Evolutionary conservation across 371 early-diverging fungal species (phyloP).

Genomic region (Mortierella polycephala): DNA sequence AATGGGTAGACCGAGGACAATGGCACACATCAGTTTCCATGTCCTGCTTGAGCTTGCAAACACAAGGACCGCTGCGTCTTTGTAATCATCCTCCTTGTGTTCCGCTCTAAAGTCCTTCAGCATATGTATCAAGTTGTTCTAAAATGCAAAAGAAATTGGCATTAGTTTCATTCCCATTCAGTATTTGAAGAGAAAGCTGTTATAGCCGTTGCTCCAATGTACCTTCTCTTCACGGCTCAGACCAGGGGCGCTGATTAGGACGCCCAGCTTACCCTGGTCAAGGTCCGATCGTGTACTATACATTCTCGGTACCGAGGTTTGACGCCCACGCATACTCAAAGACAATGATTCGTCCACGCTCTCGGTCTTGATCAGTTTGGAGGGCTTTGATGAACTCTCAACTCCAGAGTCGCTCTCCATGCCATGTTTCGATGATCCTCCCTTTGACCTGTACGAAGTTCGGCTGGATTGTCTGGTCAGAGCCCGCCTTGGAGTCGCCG

Average conservation of each 20-base stretch:
- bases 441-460: conserved; percentile 1
- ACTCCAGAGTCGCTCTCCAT: conserved; percentile 11
- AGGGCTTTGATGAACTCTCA: conserved; percentile 9
- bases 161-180: too few species aligned
- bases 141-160: neutral
- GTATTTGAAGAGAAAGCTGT: too few species aligned
- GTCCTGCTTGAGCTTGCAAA: conserved; percentile 9
- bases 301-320: too few species aligned
- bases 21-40: conserved; percentile 24
- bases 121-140: neutral
- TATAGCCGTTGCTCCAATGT: too few species aligned
- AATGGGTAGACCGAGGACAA: conserved; percentile 20
- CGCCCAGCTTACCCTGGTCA: too few species aligned
- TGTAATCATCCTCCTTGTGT: neutral
- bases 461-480: conserved; percentile 1
- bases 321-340: too few species aligned
- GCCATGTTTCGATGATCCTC: conserved; percentile 26
- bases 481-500: neutral
- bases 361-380: conserved; percentile 19
- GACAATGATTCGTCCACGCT: neutral
- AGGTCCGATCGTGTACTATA: too few species aligned
- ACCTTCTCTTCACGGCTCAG: too few species aligned
- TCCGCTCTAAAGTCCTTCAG: neutral
- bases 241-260: too few species aligned
- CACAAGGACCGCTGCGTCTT: conserved; percentile 8